Conservation (phyloP, 768 basidiomycete species). For the Lentinula raphanica region DNA sequence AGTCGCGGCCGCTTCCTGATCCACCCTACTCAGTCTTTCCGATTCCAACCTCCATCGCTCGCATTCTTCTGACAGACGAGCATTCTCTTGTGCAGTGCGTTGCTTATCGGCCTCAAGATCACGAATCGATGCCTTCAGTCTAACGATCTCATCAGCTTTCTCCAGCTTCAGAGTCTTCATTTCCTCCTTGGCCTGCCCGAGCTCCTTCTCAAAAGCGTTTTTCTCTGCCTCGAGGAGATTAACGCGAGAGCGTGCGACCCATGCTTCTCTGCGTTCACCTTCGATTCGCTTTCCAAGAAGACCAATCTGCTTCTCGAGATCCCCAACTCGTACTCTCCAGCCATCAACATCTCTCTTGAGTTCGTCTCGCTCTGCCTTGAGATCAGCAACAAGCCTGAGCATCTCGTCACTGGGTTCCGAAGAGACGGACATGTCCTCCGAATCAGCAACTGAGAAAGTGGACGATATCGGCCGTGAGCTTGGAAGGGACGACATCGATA, state of each 20-base stretch:
- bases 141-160: neutral
- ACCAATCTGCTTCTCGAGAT: constrained; percentile 66
- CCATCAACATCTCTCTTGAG: constrained; percentile 84
- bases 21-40: constrained; percentile 14
- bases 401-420: constrained; percentile 71
- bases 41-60: constrained; percentile 28
- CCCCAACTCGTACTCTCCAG: constrained; percentile 73
- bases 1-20: constrained; percentile 18
- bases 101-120: constrained; percentile 23
- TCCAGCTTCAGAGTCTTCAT: constrained; percentile 15
- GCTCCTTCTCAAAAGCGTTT: constrained; percentile 43
- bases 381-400: constrained; percentile 65
- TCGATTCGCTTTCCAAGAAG: constrained; percentile 68
- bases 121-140: neutral
- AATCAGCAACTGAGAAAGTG: constrained; percentile 38
- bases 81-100: constrained; percentile 21
- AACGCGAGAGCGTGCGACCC: constrained; percentile 73
- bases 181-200: constrained; percentile 25
- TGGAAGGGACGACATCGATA: constrained; percentile 27
- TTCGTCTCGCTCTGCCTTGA: constrained; percentile 87
- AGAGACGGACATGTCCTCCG: constrained; percentile 33
- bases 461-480: constrained; percentile 35
- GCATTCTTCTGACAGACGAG: constrained; percentile 30
- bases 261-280: constrained; percentile 74
- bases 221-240: constrained; percentile 67